Evolutionary conservation across 139 green algal genomes (phyloP), one percentile per base, ranked within the genome.

Genomic region (Haematococcus sp.): DNA sequence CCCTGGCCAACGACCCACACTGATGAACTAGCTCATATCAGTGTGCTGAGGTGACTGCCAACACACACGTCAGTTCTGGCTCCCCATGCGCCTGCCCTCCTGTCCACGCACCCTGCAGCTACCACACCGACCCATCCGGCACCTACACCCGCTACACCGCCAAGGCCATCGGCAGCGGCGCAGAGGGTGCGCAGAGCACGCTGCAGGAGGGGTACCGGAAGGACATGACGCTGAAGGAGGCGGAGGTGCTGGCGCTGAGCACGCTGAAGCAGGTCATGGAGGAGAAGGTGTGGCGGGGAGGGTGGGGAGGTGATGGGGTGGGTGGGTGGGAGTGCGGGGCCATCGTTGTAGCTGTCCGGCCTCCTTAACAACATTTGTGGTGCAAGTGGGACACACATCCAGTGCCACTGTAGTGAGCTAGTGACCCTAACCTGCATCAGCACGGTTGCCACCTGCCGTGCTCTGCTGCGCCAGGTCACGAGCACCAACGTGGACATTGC

Each of bases 261-360:
- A 98, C 93, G 2, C 86, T 99, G 19, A 99, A 99, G 79, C 87
- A 92, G 75, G 96, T 99, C 54, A 99, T 99, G 95, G 95, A 99
- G 82, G 96, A 99, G 84, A 99, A 99, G 92, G 94, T 98, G 75
- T 40, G 70, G 17, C 0, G 19, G 32, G 5, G n/a, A n/a, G 59
- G 27, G 11, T 30, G 59, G 5, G 28, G 27, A 5, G 11, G 59
- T 40, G 59, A 11, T 40, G 27, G 5, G 13, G 63, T 54, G 32
- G 13, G 64, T 23, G 34, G 19, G 28, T 71, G 16, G 33, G 61
- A 59, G 19, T 58, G 46, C 17, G 46, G 15, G 46, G 15, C 15
- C 17, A 17, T 55, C 15, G 15, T 15, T 55, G 46, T 55, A 17
- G 15, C 15, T 55, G 46, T 55, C 15, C n/a, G n/a, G n/a, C n/a